Base-by-base conservation (phyloP, 1,284 basidiomycete genomes). In the Heterobasidion parviporum region DNA sequence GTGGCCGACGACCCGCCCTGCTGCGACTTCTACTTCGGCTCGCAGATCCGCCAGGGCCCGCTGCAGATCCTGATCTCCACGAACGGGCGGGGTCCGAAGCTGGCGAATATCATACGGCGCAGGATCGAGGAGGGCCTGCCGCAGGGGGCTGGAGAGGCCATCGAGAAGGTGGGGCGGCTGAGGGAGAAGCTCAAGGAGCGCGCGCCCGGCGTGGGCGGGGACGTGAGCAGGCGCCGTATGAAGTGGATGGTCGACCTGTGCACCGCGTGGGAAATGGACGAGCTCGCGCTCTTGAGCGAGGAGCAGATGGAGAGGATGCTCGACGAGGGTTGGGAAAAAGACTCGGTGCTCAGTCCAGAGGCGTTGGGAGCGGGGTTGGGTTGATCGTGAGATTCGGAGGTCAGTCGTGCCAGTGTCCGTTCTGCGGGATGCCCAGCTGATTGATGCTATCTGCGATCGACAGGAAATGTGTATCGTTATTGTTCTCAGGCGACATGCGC, bases 21-120 rank as follows among this genome's bases (percentile, higher is more conserved):
- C 56, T 99, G 96, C 76, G 96, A 99, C 73, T 99, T 99, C 68
- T 99, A 97, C 76, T 99, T 99, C 73, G 97, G 97, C 49, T 90
- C 92, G 1, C 89, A 95, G 67, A 87, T 98, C 57, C 86, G 93
- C 41, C 81, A 87, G 59, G 95, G 96, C 0, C 93, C 95, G 0
- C 73, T 99, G 43, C 94, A 98, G 72, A 85, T 98, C 62, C 89
- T 98, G 89, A 87, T 99, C 47, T 96, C 93, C 8, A 99, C 97
- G 1, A 93, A 92, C 56, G 97, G 97, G 32, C 87, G 91, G 63
- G 93, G 94, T 4, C 97, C 97, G 8, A 89, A 92, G 68, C 79
- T 98, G 61, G 94, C 96, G 6, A 89, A 87, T 58, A 77, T 96
- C 63, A 83, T 98, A 50, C 82, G 89, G 58, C 77, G 80, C 61